Conservation (phyloP, 768 basidiomycete species). For the Lentinula raphanica region DNA sequence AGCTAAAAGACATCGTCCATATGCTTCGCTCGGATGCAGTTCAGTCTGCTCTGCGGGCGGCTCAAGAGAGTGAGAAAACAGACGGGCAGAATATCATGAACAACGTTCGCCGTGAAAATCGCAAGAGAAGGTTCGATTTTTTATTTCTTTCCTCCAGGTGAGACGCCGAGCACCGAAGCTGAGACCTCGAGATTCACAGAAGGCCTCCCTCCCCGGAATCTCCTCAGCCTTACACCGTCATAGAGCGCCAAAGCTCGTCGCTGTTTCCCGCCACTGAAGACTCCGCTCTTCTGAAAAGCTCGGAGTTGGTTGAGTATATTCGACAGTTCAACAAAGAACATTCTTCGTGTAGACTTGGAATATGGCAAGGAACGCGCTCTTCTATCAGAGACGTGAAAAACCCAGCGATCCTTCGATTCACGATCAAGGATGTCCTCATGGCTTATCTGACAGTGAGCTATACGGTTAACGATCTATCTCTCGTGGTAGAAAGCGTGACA, state of each 20-base stretch:
- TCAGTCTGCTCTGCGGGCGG: constrained; percentile 54
- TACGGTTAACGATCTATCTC: constrained; percentile 22
- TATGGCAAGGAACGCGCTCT: constrained; percentile 42
- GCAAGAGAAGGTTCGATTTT: constrained; percentile 51
- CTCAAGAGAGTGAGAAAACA: constrained; percentile 46
- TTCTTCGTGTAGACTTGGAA: constrained; percentile 38
- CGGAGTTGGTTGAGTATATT: constrained; percentile 49
- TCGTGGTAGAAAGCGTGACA: constrained; percentile 59
- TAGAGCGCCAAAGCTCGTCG: constrained; percentile 31
- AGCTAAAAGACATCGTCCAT: constrained; percentile 44
- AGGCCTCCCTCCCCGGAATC: constrained; percentile 62
- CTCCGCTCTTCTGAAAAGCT: constrained; percentile 33
- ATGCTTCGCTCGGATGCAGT: constrained; percentile 42
- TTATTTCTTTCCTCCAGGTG: background rate
- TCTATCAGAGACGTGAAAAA: constrained; percentile 16
- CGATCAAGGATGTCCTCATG: constrained; percentile 59
- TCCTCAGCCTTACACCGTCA: constrained; percentile 50
- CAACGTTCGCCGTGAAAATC: constrained; percentile 40
- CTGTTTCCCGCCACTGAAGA: constrained; percentile 41
- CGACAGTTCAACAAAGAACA: constrained; percentile 49
- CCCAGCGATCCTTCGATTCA: constrained; percentile 49
- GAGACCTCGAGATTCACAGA: constrained; percentile 3
- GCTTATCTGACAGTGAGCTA: constrained; percentile 55
- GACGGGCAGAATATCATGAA: constrained; percentile 47
- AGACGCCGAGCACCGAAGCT: background rate